Percentiles rank a stretch among this genome's conserved stretches.
Conservation (phyloP, 345 rosid genomes). For the Rhizophora mangle region DNA sequence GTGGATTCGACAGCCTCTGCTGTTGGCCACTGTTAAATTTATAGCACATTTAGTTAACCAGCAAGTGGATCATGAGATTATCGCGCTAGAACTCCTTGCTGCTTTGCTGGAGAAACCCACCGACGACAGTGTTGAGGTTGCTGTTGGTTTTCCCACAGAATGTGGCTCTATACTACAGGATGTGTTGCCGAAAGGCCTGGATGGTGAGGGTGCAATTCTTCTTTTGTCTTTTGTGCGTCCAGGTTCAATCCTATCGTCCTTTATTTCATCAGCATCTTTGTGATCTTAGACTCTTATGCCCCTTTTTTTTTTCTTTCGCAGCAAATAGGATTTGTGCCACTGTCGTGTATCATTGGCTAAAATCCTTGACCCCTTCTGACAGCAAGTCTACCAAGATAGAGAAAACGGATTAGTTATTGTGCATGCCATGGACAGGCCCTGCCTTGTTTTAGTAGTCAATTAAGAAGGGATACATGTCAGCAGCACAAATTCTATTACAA, state of each 20-base stretch:
- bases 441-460: not conserved
- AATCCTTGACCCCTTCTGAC: no score
- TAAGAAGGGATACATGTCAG: no score
- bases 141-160: conserved; percentile 80
- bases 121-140: conserved; percentile 94
- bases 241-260: no score
- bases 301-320: no score
- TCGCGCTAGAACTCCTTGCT: conserved; percentile 72
- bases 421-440: not conserved
- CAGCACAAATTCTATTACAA: no score
- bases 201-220: conserved; percentile 44
- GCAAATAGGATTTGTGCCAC: no score
- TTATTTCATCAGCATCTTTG: no score
- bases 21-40: conserved; percentile 91
- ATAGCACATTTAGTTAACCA: conserved; percentile 91
- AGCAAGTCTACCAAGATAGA: no score
- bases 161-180: conserved; percentile 94
- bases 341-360: no score
- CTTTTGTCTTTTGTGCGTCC: not conserved
- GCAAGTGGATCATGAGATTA: conserved; percentile 81
- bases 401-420: no score
- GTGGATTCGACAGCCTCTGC: conserved; percentile 57
- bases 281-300: no score
- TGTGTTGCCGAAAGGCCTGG: conserved; percentile 75
- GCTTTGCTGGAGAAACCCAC: conserved; percentile 73